Evolutionary conservation across 805 yeast genomes (phyloP).

Genomic region (Ogataea naganishii): DNA sequence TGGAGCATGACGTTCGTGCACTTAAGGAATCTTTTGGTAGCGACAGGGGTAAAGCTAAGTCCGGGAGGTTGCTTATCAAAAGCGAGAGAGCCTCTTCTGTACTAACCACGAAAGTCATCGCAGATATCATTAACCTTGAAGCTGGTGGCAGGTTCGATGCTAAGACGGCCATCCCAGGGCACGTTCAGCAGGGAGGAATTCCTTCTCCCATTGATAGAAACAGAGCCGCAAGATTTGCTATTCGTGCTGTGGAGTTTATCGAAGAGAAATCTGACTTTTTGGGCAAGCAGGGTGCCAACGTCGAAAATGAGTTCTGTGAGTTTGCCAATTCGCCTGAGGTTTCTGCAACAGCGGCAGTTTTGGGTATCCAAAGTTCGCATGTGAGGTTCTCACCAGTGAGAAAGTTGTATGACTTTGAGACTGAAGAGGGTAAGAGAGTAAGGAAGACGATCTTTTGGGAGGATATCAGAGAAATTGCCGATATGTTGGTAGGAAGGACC

Average conservation of each 20-base stretch:
- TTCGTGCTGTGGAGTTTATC: constrained; percentile 81
- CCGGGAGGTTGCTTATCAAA: constrained; percentile 81
- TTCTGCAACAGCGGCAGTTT: constrained; percentile 60
- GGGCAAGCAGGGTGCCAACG: constrained; percentile 18
- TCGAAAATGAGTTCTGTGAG: constrained; percentile 19
- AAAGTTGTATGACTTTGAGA: constrained; percentile 77
- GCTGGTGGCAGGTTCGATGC: constrained; percentile 75
- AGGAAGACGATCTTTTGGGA: constrained; percentile 87
- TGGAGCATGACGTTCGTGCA: constrained; percentile 68
- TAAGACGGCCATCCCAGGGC: constrained; percentile 95
- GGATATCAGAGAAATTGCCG: constrained; percentile 65
- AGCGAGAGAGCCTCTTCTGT: constrained; percentile 78
- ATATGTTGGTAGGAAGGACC: constrained; percentile 78
- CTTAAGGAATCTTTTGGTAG: constrained; percentile 58
- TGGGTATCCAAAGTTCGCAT: constrained; percentile 77
- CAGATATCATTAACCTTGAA: constrained; percentile 76
- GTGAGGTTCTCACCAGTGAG: constrained; percentile 67
- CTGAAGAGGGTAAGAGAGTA: constrained; percentile 73
- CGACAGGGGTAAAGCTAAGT: constrained; percentile 72
- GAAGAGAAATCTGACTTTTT: constrained; percentile 37
- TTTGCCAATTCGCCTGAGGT: constrained; percentile 17
- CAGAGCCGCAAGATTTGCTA: constrained; percentile 81
- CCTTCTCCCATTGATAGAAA: constrained; percentile 95
- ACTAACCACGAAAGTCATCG: constrained; percentile 73
- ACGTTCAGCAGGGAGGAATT: constrained; percentile 93